Base-by-base conservation (phyloP, 768 basidiomycete genomes). In the Phylloporus sp. region DNA sequence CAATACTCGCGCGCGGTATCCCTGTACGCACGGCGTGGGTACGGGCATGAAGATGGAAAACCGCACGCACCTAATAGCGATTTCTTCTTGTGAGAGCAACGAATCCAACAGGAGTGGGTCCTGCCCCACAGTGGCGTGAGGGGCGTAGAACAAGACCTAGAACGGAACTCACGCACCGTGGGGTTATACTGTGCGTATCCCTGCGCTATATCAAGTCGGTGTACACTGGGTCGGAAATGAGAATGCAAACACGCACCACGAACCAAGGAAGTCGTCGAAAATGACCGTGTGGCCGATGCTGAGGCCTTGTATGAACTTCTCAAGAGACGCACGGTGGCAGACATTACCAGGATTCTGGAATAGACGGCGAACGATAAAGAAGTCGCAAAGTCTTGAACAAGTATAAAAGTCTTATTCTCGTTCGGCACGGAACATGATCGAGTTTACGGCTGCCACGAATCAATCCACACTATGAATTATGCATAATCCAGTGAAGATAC, bases 21-120 rank as follows among this genome's bases (percentile, higher is more conserved):
- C 20, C 93, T 92, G 52, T 22, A n/a, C 33, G 35, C 11, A 41
- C 22, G 23, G 17, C 9, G 17, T 47, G 33, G 45, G 49, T 23
- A 48, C 39, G 41, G 35, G 43, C 29, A 27, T 26, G 18, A 5
- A 9, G 24, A 22, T 15, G 10, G 36, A 24, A 15, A 47, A 55
- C 74, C 35, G 32, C 4, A 34, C 53, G 21, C 49, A 92, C 93
- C 91, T 80, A 56, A 96, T 86, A 13, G 88, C 86, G 54, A 80
- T 75, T 68, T 98, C 95, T 29, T 96, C 95, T 42, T 92, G 91
- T 0, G 89, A 89, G 51, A 97, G 69, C 32, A 89, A 74, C 0
- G 81, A 80, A 49, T 91, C 86, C 23, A 92, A 59, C 57, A 79
- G 79, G 54, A 98, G 69, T 0, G 93, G 88, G 62, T 98, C 94